These are phyloP conservation scores for Phytopythium mirpurense DNA, from an alignment of 352 stramenopile genomes.

Conservation along the genomic window DNA sequence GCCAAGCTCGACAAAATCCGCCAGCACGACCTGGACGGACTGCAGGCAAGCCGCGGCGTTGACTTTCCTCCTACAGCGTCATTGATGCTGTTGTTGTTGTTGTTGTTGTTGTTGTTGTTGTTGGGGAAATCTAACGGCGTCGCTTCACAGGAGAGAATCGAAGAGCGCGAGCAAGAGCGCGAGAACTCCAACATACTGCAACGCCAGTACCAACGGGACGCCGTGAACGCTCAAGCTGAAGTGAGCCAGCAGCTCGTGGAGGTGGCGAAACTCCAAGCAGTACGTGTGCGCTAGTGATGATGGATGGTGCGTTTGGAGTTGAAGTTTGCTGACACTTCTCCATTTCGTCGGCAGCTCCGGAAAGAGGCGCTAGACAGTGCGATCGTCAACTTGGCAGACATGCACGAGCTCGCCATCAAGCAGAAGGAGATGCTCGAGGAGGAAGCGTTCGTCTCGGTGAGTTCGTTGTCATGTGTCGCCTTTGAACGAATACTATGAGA, in stretches of 20 bases:
- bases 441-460: slow-evolving; percentile 71
- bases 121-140: not conserved
- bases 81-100: too few species aligned
- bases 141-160: slow-evolving; percentile 31
- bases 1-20: slow-evolving; percentile 60
- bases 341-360: slow-evolving; percentile 26
- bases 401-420: slow-evolving; percentile 60
- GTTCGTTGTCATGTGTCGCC: slow-evolving; percentile 6
- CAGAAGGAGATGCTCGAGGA: slow-evolving; percentile 73
- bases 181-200: slow-evolving; percentile 57
- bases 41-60: slow-evolving; percentile 22
- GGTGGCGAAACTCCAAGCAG: slow-evolving; percentile 55
- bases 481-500: slow-evolving; percentile 5
- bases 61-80: too few species aligned
- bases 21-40: slow-evolving; percentile 42
- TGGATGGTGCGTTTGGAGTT: too few species aligned
- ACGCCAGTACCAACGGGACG: slow-evolving; percentile 49
- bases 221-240: slow-evolving; percentile 46
- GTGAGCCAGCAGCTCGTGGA: slow-evolving; percentile 65
- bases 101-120: too few species aligned
- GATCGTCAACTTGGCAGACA: slow-evolving; percentile 55
- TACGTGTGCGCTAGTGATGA: slow-evolving; percentile 24
- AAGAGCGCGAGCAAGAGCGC: slow-evolving; percentile 47
- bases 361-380: slow-evolving; percentile 69
- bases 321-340: not conserved